Conservation (phyloP, 495 filamentous ascomycete genomes). For the Penicilliopsis zonata region DNA sequence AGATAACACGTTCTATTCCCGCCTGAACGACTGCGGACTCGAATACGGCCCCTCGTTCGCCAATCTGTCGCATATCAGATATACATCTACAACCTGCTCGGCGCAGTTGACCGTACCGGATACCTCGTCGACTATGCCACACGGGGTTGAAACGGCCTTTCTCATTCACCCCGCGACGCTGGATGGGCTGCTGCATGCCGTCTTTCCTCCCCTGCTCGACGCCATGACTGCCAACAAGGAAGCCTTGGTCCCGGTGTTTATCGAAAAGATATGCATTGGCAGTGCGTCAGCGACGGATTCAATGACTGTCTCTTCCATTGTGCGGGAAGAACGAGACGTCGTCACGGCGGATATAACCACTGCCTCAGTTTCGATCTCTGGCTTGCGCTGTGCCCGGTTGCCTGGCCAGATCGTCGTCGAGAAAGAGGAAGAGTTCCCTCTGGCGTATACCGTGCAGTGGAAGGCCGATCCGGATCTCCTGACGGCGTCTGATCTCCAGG, state of each 20-base stretch:
- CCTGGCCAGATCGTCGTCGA: neutral
- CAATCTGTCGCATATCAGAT: constrained; percentile 13
- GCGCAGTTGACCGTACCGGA: constrained; percentile 25
- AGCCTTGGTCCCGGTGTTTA: constrained; percentile 15
- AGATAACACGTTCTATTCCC: constrained; percentile 14
- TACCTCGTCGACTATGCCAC: constrained; percentile 34
- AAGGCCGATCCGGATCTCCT: constrained; percentile 6
- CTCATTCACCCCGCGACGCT: constrained; percentile 33
- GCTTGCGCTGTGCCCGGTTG: neutral
- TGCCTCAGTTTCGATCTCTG: no score
- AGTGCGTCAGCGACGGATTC: no score
- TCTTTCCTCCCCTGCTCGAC: constrained; percentile 10
- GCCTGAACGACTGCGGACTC: constrained; percentile 15
- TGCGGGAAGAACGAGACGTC: no score
- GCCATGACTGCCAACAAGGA: constrained; percentile 3
- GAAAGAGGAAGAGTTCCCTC: neutral
- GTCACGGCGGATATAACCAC: no score
- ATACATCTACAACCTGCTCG: constrained; percentile 7
- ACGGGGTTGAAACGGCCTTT: constrained; percentile 25
- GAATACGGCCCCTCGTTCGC: constrained; percentile 25
- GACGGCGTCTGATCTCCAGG: neutral
- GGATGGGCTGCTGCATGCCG: constrained; percentile 31
- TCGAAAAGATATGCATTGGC: constrained; percentile 14
- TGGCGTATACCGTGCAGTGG: constrained; percentile 14
- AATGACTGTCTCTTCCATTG: no score